Evolutionary conservation across 352 stramenopile species (phyloP), one percentile per base, ranked within the genome.

Genomic region (Phytophthora sp.): DNA sequence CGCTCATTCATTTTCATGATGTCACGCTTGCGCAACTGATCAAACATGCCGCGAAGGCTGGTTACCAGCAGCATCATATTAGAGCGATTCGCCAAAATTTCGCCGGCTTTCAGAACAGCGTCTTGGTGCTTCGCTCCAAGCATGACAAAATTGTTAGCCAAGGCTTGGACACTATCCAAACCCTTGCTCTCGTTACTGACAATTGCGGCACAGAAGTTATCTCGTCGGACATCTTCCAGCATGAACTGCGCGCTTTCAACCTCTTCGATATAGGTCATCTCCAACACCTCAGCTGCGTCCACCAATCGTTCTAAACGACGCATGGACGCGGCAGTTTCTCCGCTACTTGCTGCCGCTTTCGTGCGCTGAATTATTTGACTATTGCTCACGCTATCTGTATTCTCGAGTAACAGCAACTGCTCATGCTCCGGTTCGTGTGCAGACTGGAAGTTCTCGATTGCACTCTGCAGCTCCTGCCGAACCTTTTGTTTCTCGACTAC

Each of bases 1-100:
- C 82, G 77, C 30, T 90, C 84, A 20, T 88, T 82, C 82, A 93
- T 89, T 46, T 93, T 93, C 50, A 84, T 79, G 4, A 93, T 69
- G 32, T 93, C 84, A 5, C 79, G 77, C 46, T 89, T 84, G 34
- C 84, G 79, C 43, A 91, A 61, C 42, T 91, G 76, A 38, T 93
- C 80, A 57, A 93, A 91, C 65, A 89, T 86, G 3, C 57, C 69
- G 15, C 84, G 69, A 17, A 93, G 66, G 42, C 71, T 89, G 23
- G 69, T 79, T 2, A 87, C 84, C 18, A 93, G 67, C 23, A 91
- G 65, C 67, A 93, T 74, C 72, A 84, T 93, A 58, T 93, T 93
- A n/a, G 82, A 88, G n/a, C 78, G 74, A 46, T 88, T 89, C 17
- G 84, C 82, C 18, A 91, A 66, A 15, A 93, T 91, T 55, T 91